phyloP scores from a whole-genome alignment of 1,139 yeast species.

The Pichia sp. region DNA sequence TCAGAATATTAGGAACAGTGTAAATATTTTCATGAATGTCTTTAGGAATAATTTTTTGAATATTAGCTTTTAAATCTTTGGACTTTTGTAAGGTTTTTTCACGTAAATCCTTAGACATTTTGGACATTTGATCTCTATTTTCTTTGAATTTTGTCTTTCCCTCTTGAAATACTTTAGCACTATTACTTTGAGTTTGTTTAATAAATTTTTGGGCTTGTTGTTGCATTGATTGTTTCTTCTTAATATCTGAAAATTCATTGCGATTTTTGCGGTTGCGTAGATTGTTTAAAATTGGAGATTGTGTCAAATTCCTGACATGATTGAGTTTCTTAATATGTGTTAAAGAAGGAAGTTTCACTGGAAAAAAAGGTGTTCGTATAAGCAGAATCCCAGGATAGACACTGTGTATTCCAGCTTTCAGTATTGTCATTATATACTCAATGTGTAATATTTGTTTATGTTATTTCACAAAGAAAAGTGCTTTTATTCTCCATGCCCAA shows the following conservation, averaged over 20 bases:
- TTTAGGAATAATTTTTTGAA: slow-evolving; percentile 31
- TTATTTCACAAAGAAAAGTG: too few relatives aligned
- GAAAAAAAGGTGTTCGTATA: too few relatives aligned
- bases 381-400: too few relatives aligned
- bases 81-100: slow-evolving; percentile 18
- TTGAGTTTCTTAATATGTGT: too few relatives aligned
- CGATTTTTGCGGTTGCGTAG: background rate
- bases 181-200: slow-evolving; percentile 4
- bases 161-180: slow-evolving; percentile 6
- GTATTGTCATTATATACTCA: too few relatives aligned
- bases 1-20: slow-evolving; percentile 80
- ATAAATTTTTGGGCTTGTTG: slow-evolving; percentile 8
- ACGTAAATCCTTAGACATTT: too few relatives aligned
- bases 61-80: slow-evolving; percentile 23
- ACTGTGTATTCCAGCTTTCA: too few relatives aligned
- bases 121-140: slow-evolving; percentile 6
- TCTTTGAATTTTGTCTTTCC: slow-evolving; percentile 3
- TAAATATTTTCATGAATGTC: slow-evolving; percentile 53
- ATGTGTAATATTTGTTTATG: too few relatives aligned
- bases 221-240: background rate
- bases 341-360: too few relatives aligned
- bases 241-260: background rate
- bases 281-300: too few relatives aligned
- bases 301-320: too few relatives aligned
- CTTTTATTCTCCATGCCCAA: too few relatives aligned